These are phyloP conservation scores for Cutaneotrichosporon sp. DNA, from an alignment of 1,284 basidiomycete genomes.

Conservation along the genomic window DNA sequence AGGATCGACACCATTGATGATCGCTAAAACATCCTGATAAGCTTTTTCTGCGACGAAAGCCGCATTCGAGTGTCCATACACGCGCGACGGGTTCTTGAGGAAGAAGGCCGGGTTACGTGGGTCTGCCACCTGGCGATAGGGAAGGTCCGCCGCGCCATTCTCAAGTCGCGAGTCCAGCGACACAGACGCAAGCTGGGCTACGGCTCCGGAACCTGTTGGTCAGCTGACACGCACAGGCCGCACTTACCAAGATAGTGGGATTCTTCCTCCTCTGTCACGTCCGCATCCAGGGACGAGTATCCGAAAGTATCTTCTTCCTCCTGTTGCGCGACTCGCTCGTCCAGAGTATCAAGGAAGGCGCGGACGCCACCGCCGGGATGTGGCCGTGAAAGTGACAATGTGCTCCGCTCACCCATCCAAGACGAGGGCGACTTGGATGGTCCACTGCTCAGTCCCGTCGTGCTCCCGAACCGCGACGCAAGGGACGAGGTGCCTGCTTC, in stretches of 20 bases:
- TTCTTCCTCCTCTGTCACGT: conserved; percentile 28
- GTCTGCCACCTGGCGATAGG: conserved; percentile 29
- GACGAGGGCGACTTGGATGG: conserved; percentile 1
- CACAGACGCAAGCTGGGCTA: conserved; percentile 22
- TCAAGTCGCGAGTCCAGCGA: conserved; percentile 21
- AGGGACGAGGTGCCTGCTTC: conserved; percentile 3
- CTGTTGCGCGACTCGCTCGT: conserved; percentile 15
- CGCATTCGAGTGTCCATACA: conserved; percentile 24
- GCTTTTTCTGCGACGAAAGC: conserved; percentile 25
- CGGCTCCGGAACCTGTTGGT: conserved; percentile 21
- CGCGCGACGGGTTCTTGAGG: conserved; percentile 25
- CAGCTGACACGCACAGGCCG: neutral
- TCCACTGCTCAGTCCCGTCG: neutral
- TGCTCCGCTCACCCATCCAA: conserved; percentile 20
- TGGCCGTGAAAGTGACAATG: neutral
- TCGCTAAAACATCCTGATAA: conserved; percentile 18
- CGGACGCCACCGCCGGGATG: conserved; percentile 4
- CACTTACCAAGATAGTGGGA: conserved; percentile 29
- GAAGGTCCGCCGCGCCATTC: conserved; percentile 14
- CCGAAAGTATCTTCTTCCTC: conserved; percentile 10
- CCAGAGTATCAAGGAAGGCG: conserved; percentile 22
- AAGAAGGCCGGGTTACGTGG: conserved; percentile 28
- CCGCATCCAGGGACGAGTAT: conserved; percentile 28
- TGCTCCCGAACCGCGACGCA: conserved; percentile 4
- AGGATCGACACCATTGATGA: conserved; percentile 14